A percentile compares a stretch with the other conserved stretches of the same genome.
These are phyloP conservation scores for Ogataea ganodermae DNA, from an alignment of 805 yeast genomes.

Conservation along the genomic window DNA sequence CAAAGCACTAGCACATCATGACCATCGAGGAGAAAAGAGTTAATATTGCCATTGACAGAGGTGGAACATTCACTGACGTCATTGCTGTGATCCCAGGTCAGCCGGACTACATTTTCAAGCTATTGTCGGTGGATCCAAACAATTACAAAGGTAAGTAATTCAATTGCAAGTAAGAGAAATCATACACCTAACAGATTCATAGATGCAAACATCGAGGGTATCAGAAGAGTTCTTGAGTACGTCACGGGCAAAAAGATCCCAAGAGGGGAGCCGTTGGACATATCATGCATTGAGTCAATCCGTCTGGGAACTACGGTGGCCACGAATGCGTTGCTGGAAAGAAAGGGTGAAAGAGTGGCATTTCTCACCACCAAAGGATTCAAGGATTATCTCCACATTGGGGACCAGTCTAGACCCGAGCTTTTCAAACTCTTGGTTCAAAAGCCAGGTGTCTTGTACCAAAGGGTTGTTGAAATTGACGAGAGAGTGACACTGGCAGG, in stretches of 20 bases:
- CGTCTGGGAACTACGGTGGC: conserved; percentile 30
- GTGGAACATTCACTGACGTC: conserved; percentile 50
- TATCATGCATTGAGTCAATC: conserved; percentile 21
- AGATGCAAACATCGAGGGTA: conserved; percentile 30
- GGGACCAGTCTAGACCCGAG: conserved; percentile 33
- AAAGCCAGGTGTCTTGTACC: conserved; percentile 21
- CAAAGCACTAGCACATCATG: not conserved
- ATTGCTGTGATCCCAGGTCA: conserved; percentile 45
- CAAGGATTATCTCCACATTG: conserved; percentile 33
- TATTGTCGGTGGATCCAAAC: conserved; percentile 26
- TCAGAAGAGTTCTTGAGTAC: conserved; percentile 23
- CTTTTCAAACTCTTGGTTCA: conserved; percentile 18
- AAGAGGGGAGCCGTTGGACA: conserved; percentile 18
- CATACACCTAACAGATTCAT: not conserved
- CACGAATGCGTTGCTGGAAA: conserved; percentile 24
- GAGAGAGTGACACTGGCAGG: conserved; percentile 26
- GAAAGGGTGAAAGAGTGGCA: conserved; percentile 21
- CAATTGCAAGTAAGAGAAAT: not conserved
- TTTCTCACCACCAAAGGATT: conserved; percentile 32
- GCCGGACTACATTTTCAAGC: conserved; percentile 37
- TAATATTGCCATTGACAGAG: conserved; percentile 26
- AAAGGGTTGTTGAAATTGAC: conserved; percentile 19
- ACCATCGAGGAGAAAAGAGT: conserved; percentile 8
- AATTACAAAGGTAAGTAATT: conserved; percentile 16
- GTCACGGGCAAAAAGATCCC: conserved; percentile 15